These are phyloP conservation scores for Populus hybrid DNA, from an alignment of 441 rosid genomes.

Conservation along the genomic window DNA sequence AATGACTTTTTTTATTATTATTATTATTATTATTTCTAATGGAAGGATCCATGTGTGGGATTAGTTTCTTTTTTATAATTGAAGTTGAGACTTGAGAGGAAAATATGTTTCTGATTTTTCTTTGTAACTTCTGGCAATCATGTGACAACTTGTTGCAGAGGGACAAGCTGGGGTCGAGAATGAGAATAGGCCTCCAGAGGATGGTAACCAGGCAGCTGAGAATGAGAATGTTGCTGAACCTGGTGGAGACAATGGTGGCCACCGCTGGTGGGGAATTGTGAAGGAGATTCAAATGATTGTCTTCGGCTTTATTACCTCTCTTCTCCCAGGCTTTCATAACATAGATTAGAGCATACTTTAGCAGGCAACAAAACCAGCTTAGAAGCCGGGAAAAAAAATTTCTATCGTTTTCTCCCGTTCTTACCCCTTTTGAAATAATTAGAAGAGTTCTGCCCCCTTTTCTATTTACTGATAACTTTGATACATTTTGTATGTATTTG, in stretches of 20 bases:
- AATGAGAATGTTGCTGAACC: conserved; percentile 50
- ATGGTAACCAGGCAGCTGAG: conserved; percentile 46
- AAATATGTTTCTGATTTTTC: not conserved
- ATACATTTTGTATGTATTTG: conserved; percentile 2
- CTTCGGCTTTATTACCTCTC: conserved; percentile 92
- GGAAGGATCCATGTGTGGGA: not conserved
- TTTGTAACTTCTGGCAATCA: not conserved
- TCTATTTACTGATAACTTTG: not conserved
- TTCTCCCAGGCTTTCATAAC: conserved; percentile 95
- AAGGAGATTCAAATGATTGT: conserved; percentile 97
- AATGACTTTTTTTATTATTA: not conserved
- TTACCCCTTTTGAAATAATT: conserved; percentile 15
- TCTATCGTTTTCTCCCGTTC: not conserved
- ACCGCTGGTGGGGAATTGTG: conserved; percentile 90
- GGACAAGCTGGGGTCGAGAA: conserved; percentile 63
- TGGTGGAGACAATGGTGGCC: conserved; percentile 48
- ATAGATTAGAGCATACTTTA: conserved; percentile 49
- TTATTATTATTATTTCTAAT: not conserved
- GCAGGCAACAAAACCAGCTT: conserved; percentile 7
- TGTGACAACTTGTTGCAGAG: conserved; percentile 32
- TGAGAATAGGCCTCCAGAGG: conserved; percentile 47
- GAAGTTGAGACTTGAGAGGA: not conserved
- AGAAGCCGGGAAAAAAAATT: conserved; percentile 1
- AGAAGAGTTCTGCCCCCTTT: not conserved
- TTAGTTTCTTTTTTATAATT: not conserved